Base-by-base conservation (phyloP, 2,329 filamentous ascomycete species). In the Botrytis medusae region DNA sequence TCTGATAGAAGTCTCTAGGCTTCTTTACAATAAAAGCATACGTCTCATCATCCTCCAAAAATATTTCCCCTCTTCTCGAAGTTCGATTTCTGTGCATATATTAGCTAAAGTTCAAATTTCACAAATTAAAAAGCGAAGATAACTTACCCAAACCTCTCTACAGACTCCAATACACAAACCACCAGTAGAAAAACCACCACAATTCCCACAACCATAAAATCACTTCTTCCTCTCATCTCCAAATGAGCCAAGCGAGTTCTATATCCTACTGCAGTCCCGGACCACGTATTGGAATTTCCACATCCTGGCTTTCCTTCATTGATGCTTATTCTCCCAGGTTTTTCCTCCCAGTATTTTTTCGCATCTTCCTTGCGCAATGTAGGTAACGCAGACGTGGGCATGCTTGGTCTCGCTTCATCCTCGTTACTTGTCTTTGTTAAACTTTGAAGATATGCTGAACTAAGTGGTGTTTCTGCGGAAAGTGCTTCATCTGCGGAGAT, bases 141-240 rank as follows among this genome's bases (percentile, higher is more conserved):
- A 69, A 63, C 71, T 42, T n/a, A 73, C 71, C 57, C 64, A 69
- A 51, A 40, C n/a, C 44, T 74, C 57, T 80, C 79, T 46, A 78
- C 51, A 34, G 75, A 70, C 9, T 79, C 73, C 1, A 80, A 44
- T 2, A 34, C 48, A 59, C 37, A 68, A 25, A 72, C 78, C 9
- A 76, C 75, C 4, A 73, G 59, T 40, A 80, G 59, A 59, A 80
- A 80, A 3, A 79, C 37, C 1, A 80, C 40, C 37, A 80, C 79
- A 40, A 80, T 78, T 1, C 77, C 78, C 10, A 80, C 78, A 12
- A 79, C 77, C 57, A 80, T 64, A n/a, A 79, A 69, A 74, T 80
- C 79, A 48, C 78, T 75, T 29, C 76, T 72, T 29, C 51, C 54
- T 20, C 34, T 44, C 65, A n/a, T 69, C 18, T 44, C 57, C 18